These are phyloP conservation scores for Bolboschoenus planiculmis DNA, from an alignment of 176 grass and related monocot genomes.

Conservation along the genomic window DNA sequence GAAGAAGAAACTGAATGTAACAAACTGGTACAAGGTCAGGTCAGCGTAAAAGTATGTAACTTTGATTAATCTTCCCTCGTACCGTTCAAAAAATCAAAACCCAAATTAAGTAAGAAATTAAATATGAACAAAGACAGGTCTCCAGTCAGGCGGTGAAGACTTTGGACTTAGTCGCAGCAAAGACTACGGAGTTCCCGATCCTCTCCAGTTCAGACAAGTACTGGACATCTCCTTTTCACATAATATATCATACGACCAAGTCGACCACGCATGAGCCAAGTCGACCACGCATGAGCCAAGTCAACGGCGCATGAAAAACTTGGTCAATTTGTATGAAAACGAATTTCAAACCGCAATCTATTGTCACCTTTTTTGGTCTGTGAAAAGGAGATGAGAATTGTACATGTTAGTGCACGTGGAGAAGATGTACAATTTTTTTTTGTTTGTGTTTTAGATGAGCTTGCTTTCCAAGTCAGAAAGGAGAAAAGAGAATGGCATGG, in stretches of 20 bases:
- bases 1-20: background rate
- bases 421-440: background rate
- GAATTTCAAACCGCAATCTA: background rate
- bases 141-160: constrained; percentile 9
- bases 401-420: background rate
- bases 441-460: background rate
- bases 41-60: constrained; percentile 1
- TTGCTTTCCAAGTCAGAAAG: constrained; percentile 9
- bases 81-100: background rate
- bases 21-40: background rate
- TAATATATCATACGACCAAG: no score
- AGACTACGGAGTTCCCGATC: background rate
- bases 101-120: background rate
- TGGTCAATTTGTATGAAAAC: background rate
- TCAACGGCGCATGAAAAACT: constrained; percentile 5
- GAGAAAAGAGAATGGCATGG: no score
- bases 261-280: background rate
- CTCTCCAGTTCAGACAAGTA: background rate
- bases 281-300: background rate
- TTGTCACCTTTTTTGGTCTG: background rate
- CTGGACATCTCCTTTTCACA: background rate
- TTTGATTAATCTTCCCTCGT: constrained; percentile 6
- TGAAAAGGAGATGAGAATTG: background rate
- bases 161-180: constrained; percentile 9
- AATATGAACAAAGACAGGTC: constrained; percentile 12